Evolutionary conservation across 805 yeast species (phyloP).

Genomic region (Lipomyces mesembrius): DNA sequence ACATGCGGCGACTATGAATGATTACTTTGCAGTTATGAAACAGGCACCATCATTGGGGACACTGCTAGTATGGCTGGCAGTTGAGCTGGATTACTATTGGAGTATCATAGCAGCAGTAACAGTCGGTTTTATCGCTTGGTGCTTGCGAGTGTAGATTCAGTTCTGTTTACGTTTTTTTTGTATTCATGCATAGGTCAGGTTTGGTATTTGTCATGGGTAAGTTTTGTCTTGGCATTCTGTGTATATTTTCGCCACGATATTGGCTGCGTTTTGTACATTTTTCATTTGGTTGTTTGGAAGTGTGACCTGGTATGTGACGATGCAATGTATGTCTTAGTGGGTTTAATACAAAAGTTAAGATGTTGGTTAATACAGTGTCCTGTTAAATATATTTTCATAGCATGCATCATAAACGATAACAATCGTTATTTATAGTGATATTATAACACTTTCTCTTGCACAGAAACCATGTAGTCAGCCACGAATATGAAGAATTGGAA

Average conservation of each 20-base stretch:
- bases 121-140: constrained; percentile 27
- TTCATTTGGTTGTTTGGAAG: neutral
- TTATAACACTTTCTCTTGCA: no score
- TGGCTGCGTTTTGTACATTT: neutral
- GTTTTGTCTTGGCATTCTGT: constrained; percentile 2
- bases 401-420: no score
- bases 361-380: no score
- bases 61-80: constrained; percentile 48
- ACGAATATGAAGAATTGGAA: no score
- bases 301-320: no score
- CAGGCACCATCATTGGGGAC: constrained; percentile 51
- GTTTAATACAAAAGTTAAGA: no score
- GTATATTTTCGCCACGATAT: neutral
- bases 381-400: no score
- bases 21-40: constrained; percentile 49
- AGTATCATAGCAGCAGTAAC: constrained; percentile 22
- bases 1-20: constrained; percentile 45
- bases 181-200: constrained; percentile 3
- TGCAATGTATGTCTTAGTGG: no score
- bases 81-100: constrained; percentile 49
- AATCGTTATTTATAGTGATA: no score
- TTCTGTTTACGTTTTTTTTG: neutral
- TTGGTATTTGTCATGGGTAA: neutral
- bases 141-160: constrained; percentile 2
- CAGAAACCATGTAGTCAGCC: no score